Conservation (phyloP, 2,329 filamentous ascomycete genomes). For the Trichoderma endophyticum region DNA sequence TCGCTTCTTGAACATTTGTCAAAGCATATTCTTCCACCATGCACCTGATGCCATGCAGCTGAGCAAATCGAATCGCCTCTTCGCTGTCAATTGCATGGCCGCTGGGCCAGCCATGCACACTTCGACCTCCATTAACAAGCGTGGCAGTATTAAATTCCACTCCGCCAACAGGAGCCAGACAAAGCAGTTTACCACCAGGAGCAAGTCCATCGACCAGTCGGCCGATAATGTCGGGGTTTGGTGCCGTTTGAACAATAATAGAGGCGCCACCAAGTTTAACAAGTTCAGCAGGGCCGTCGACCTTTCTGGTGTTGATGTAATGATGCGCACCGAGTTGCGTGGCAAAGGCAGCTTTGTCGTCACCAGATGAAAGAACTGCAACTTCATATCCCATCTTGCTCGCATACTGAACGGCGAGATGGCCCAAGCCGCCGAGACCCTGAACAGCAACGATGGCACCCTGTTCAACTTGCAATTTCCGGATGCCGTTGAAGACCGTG, state of each 20-base stretch:
- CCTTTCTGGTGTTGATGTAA: constrained; percentile 50
- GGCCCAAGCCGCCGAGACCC: constrained; percentile 38
- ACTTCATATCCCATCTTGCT: constrained; percentile 72
- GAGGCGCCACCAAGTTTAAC: constrained; percentile 58
- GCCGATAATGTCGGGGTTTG: constrained; percentile 53
- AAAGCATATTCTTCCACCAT: background rate
- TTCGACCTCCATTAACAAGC: background rate
- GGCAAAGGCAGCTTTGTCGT: constrained; percentile 67
- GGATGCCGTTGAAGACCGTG: background rate
- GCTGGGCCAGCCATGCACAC: background rate
- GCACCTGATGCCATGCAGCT: background rate
- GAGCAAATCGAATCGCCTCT: background rate
- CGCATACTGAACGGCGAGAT: constrained; percentile 28
- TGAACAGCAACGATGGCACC: background rate
- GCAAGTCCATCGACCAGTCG: constrained; percentile 53
- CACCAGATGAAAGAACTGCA: constrained; percentile 62
- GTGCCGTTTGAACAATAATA: constrained; percentile 61
- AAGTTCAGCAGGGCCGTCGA: constrained; percentile 48
- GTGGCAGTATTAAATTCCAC: background rate
- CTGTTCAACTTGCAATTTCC: background rate
- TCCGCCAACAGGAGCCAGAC: constrained; percentile 50
- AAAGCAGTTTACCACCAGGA: constrained; percentile 55
- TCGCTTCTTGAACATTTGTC: background rate
- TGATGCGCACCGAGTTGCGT: constrained; percentile 41
- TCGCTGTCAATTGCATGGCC: background rate